A percentile compares a stretch with the other conserved stretches of the same genome.
phyloP scores from a whole-genome alignment of 2,329 filamentous ascomycete species.

The Penicillium concentricum region DNA sequence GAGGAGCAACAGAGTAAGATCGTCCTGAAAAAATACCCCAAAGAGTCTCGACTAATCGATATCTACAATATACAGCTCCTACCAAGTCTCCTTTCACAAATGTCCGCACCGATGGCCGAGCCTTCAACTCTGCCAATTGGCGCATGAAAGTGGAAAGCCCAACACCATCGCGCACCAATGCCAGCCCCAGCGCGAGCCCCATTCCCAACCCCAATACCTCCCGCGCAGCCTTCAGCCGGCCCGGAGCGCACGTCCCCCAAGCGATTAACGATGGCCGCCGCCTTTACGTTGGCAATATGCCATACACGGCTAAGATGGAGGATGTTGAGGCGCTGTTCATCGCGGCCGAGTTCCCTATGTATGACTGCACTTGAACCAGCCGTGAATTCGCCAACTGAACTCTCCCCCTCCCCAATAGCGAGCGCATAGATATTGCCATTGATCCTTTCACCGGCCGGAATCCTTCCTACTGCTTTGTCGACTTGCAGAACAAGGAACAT shows the following conservation, averaged over 20 bases:
- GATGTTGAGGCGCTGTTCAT: constrained; percentile 52
- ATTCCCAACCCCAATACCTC: constrained; percentile 26
- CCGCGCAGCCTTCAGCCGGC: constrained; percentile 32
- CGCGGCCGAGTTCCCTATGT: constrained; percentile 39
- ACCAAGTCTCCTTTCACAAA: constrained; percentile 31
- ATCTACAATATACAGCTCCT: constrained; percentile 26
- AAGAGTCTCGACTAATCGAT: constrained; percentile 14
- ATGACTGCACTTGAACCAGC: constrained; percentile 18
- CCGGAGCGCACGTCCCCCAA: constrained; percentile 33
- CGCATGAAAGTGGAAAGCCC: constrained; percentile 41
- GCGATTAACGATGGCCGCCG: constrained; percentile 45
- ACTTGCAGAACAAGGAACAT: constrained; percentile 58
- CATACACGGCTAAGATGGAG: constrained; percentile 53
- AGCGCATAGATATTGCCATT: constrained; percentile 66
- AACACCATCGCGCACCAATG: constrained; percentile 21
- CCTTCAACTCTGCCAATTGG: constrained; percentile 44
- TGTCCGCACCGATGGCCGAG: constrained; percentile 37
- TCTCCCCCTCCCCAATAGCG: constrained; percentile 33
- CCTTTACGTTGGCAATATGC: constrained; percentile 57
- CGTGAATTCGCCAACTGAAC: constrained; percentile 17
- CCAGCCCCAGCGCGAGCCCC: constrained; percentile 14
- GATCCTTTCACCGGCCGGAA: constrained; percentile 68
- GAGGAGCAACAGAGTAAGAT: constrained; percentile 37
- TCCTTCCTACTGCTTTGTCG: constrained; percentile 73
- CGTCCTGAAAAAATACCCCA: constrained; percentile 13